Percentiles rank a stretch among this genome's conserved stretches.
Conservation (phyloP, 2,329 filamentous ascomycete genomes). For the Leptodontidium sp. region DNA sequence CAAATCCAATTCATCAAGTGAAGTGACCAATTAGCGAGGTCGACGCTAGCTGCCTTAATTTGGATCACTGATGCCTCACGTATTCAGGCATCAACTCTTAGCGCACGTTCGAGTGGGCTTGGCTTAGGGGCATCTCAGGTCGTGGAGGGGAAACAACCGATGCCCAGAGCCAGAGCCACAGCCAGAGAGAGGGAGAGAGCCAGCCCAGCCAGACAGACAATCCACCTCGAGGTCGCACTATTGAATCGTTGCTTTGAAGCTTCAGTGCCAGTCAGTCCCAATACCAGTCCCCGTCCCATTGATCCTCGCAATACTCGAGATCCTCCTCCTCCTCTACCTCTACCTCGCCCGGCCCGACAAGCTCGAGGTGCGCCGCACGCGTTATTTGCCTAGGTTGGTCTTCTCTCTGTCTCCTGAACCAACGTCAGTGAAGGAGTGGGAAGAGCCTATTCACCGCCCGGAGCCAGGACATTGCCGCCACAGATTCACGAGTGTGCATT, state of each 20-base stretch:
- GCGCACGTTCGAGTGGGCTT: neutral
- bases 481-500: slow-evolving; percentile 3
- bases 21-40: neutral
- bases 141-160: slow-evolving; percentile 18
- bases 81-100: neutral
- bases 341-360: slow-evolving; percentile 12
- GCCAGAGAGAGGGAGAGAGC: neutral
- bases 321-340: slow-evolving; percentile 12
- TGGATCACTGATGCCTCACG: neutral
- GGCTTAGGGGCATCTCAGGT: neutral
- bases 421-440: slow-evolving; percentile 22
- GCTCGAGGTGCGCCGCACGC: slow-evolving; percentile 35
- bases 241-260: slow-evolving; percentile 1
- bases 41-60: neutral
- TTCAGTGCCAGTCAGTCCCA: neutral
- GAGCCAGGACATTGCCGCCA: neutral
- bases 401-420: slow-evolving; percentile 12
- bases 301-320: slow-evolving; percentile 25
- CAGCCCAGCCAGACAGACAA: neutral
- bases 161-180: neutral
- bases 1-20: neutral
- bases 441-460: slow-evolving; percentile 35
- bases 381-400: slow-evolving; percentile 25
- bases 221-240: neutral
- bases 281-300: slow-evolving; percentile 23